Evolutionary conservation across 345 rosid genomes (phyloP), one percentile per base, ranked within the genome.

Genomic region (Corchorus capsularis): DNA sequence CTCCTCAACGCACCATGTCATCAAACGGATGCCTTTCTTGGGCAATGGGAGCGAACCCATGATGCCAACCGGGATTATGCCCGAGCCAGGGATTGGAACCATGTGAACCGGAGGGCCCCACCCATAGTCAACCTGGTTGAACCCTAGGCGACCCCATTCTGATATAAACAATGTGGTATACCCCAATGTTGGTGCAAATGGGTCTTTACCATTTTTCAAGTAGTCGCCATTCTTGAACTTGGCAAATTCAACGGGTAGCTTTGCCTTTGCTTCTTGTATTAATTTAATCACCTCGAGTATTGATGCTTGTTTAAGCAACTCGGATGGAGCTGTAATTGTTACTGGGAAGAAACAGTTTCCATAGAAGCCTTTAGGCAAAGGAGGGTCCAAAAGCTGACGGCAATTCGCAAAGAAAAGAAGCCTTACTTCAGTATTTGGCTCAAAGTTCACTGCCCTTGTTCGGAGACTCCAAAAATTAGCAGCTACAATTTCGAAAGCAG

Each of bases 291-390:
- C 92, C 12, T 85, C 89, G 2, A 57, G 14, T 5, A 49, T 54
- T 7, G 91, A 72, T 22, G 81, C 81, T 32, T 78, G 66, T 71
- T 66, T 53, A 8, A 86, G 54, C 45, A 76, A 61, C 16, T 83
- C 82, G 12, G 82, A 79, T 7, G 85, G 73, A 57, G 84, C 80
- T 35, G 85, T 70, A 56, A 88, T 72, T 0, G 86, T 89, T 59
- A 90, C 89, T 0, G 93, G 93, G 72, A 85, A 92, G 86, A 90
- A 87, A 60, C 91, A 89, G 80, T 92, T 90, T 2, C 97, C 93
- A 41, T 92, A 90, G 82, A 92, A 90, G 3, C 97, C 94, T 10
- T 54, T 32, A 1, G 90, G 91, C 76, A 87, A 22, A 9, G 93
- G 91, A 60, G 93, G 89, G 53, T 88, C 78, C 37, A 85, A 4